Percentiles rank a stretch among this genome's conserved stretches.
Evolutionary conservation across 495 filamentous ascomycete species (phyloP).

Genomic region (Sordaria brevicollis): DNA sequence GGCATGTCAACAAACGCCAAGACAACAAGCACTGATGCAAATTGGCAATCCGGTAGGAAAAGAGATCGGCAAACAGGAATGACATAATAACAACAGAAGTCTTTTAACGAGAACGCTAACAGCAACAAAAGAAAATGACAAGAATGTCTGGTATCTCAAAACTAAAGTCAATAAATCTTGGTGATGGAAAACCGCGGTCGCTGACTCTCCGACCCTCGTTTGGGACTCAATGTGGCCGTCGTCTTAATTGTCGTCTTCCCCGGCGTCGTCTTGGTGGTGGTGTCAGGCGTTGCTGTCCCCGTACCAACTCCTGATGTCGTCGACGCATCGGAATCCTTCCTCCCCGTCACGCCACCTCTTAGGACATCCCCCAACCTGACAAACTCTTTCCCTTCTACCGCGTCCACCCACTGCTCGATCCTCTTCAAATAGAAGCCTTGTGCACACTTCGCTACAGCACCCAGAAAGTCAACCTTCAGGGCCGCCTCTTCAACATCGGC

Average conservation of each 20-base stretch:
- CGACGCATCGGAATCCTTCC: not conserved
- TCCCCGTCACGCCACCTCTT: slow-evolving; percentile 6
- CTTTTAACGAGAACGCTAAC: not conserved
- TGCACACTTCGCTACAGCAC: slow-evolving; percentile 11
- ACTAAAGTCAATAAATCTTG: not conserved
- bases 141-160: not conserved
- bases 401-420: slow-evolving; percentile 22
- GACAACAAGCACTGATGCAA: not conserved
- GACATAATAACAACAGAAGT: not conserved
- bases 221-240: not conserved
- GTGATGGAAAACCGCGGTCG: not conserved
- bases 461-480: slow-evolving; percentile 16
- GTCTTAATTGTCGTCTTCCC: not conserved
- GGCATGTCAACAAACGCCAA: not conserved
- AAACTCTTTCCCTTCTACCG: slow-evolving; percentile 15
- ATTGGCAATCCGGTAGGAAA: not conserved
- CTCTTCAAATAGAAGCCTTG: slow-evolving; percentile 15
- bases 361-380: slow-evolving; percentile 16
- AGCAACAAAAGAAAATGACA: not conserved
- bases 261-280: not conserved
- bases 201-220: not conserved
- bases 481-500: slow-evolving; percentile 10
- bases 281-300: not conserved
- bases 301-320: not conserved
- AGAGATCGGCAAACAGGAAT: not conserved